Evolutionary conservation across 768 basidiomycete species (phyloP).

Genomic region (Strobilomyces confusus): DNA sequence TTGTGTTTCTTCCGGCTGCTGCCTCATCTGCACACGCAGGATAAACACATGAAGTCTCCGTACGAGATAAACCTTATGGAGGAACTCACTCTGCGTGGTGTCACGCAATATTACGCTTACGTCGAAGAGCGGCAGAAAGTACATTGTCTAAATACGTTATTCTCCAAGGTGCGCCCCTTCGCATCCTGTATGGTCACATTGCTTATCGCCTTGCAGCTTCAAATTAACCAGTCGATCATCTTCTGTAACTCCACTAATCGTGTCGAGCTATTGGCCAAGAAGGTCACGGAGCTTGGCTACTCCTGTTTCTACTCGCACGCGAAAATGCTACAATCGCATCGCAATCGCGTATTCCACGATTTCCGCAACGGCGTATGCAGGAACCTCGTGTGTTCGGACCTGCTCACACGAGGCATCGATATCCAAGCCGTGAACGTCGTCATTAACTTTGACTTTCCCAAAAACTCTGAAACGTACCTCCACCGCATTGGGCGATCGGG

Average conservation of each 20-base stretch:
- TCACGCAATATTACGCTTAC: slow-evolving; percentile 99
- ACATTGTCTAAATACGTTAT: slow-evolving; percentile 98
- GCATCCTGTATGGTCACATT: neutral
- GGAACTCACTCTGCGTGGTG: slow-evolving; percentile 96
- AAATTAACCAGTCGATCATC: slow-evolving; percentile 99
- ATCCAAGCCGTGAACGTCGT: slow-evolving; percentile 99
- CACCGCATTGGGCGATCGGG: slow-evolving; percentile 98
- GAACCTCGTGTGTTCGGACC: slow-evolving; percentile 96
- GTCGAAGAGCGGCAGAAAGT: slow-evolving; percentile 99
- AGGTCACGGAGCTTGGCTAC: slow-evolving; percentile 98
- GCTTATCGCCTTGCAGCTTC: slow-evolving; percentile 54
- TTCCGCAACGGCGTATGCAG: slow-evolving; percentile 98
- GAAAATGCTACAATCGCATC: slow-evolving; percentile 98
- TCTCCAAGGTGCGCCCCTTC: slow-evolving; percentile 73
- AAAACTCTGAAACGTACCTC: slow-evolving; percentile 98
- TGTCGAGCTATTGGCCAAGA: slow-evolving; percentile 98
- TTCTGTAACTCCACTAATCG: slow-evolving; percentile 99
- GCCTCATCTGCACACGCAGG: slow-evolving; percentile 42
- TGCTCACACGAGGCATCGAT: slow-evolving; percentile 98
- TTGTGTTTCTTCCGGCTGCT: neutral
- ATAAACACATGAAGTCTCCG: slow-evolving; percentile 93
- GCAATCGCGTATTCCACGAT: slow-evolving; percentile 99
- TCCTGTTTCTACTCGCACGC: slow-evolving; percentile 99
- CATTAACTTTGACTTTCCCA: slow-evolving; percentile 99
- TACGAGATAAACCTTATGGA: slow-evolving; percentile 99